Evolutionary conservation across 1,284 basidiomycete genomes (phyloP).

Genomic region (Leccinum subspadiceum): DNA sequence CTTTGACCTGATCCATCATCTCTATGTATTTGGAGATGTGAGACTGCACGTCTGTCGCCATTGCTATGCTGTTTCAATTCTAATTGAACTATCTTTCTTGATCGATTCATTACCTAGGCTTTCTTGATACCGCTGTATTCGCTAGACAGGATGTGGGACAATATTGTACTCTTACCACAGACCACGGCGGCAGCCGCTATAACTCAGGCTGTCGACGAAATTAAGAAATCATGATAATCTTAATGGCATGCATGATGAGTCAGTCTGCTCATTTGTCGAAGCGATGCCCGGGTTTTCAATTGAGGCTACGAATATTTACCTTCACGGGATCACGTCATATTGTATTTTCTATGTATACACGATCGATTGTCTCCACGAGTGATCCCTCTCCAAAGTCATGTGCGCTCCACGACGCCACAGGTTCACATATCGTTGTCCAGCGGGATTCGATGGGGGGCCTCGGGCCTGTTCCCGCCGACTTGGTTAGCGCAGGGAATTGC

Average conservation of each 20-base stretch:
- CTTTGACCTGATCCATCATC: conserved; percentile 24
- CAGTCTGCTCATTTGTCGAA: not conserved
- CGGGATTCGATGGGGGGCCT: not conserved
- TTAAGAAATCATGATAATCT: not conserved
- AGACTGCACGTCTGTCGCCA: conserved; percentile 3
- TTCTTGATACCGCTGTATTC: conserved; percentile 29
- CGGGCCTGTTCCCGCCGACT: not conserved
- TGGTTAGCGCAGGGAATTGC: not conserved
- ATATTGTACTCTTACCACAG: conserved; percentile 12
- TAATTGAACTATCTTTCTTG: conserved; percentile 10
- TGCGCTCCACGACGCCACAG: conserved; percentile 25
- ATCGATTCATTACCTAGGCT: conserved; percentile 8
- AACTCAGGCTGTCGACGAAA: not conserved
- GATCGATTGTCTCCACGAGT: conserved; percentile 2
- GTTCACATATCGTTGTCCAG: conserved; percentile 2
- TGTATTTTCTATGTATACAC: not conserved
- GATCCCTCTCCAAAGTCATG: conserved; percentile 3
- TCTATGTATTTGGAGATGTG: not conserved
- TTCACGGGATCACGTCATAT: not conserved
- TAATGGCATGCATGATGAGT: not conserved
- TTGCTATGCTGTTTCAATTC: conserved; percentile 10
- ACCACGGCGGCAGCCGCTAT: not conserved
- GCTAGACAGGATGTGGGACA: conserved; percentile 23
- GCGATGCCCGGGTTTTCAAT: not conserved
- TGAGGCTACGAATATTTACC: not conserved